A percentile compares a stretch with the other conserved stretches of the same genome.
These are phyloP conservation scores for Leccinellum albellum DNA, from an alignment of 768 basidiomycete species.

Conservation along the genomic window DNA sequence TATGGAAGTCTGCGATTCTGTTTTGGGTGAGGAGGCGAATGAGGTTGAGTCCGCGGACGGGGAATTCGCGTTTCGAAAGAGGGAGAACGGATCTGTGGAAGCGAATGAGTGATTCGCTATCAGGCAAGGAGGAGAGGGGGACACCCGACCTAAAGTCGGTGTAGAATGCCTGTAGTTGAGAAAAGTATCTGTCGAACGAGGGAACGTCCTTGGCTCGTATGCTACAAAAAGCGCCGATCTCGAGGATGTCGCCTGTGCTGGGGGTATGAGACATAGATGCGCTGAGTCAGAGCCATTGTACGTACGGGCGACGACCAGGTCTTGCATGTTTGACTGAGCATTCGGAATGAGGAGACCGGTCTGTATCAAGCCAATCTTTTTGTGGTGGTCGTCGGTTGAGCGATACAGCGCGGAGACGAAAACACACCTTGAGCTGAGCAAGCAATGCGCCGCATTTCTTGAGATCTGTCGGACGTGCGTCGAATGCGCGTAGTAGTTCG, in stretches of 20 bases:
- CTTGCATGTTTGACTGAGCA: constrained; percentile 55
- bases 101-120: background rate
- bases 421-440: constrained; percentile 68
- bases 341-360: constrained; percentile 75
- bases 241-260: constrained; percentile 86
- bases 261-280: background rate
- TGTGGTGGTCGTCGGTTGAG: background rate
- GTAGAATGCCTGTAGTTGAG: constrained; percentile 88
- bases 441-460: constrained; percentile 61
- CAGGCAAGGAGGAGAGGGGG: background rate
- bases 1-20: constrained; percentile 97
- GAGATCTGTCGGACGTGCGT: constrained; percentile 62
- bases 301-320: constrained; percentile 74
- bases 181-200: constrained; percentile 93
- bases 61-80: constrained; percentile 80
- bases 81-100: constrained; percentile 63
- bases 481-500: constrained; percentile 65
- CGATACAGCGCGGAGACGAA: background rate
- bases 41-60: constrained; percentile 89
- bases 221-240: constrained; percentile 93
- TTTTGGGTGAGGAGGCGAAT: constrained; percentile 93
- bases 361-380: constrained; percentile 72
- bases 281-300: constrained; percentile 2
- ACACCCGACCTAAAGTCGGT: constrained; percentile 69
- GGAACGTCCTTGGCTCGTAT: constrained; percentile 85